These are phyloP conservation scores for Phaeodactylum tricornutum DNA, from an alignment of 108 stramenopile genomes.

Conservation along the genomic window DNA sequence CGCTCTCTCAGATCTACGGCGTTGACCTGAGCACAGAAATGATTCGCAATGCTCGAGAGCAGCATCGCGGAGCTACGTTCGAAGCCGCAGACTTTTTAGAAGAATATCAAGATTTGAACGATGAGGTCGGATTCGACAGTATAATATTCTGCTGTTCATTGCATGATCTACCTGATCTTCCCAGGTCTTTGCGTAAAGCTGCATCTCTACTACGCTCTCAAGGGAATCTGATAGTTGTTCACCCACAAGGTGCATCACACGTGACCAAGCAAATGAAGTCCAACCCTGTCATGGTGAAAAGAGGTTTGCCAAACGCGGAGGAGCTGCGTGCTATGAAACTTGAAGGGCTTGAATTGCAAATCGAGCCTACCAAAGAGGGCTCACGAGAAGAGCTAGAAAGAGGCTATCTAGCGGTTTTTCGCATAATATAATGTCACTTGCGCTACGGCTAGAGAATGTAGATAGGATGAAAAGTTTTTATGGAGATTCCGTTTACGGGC, in stretches of 20 bases:
- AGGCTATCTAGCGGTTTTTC: too few relatives aligned
- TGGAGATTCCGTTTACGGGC: too few relatives aligned
- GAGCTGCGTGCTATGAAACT: slow-evolving; percentile 26
- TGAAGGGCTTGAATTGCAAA: too few relatives aligned
- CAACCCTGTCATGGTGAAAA: slow-evolving; percentile 57
- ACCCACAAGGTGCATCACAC: slow-evolving; percentile 64
- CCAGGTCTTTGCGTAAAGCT: slow-evolving; percentile 32
- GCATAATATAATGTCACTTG: too few relatives aligned
- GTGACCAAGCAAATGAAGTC: slow-evolving; percentile 38
- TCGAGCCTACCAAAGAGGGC: too few relatives aligned
- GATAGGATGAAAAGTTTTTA: too few relatives aligned
- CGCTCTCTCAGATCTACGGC: slow-evolving; percentile 35
- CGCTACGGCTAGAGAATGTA: too few relatives aligned
- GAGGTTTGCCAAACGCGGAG: slow-evolving; percentile 42
- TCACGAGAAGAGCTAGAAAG: too few relatives aligned
- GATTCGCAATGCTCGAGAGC: slow-evolving; percentile 50
- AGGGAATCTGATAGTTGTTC: slow-evolving; percentile 41
- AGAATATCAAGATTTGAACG: slow-evolving; percentile 1
- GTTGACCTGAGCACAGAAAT: slow-evolving; percentile 63
- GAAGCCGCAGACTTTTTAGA: slow-evolving; percentile 28
- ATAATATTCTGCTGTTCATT: slow-evolving; percentile 61
- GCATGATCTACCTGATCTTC: slow-evolving; percentile 59
- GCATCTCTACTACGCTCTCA: slow-evolving; percentile 22
- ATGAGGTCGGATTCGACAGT: slow-evolving; percentile 28
- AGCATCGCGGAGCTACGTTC: slow-evolving; percentile 32